These are phyloP conservation scores for Penicillium aurantiogriseum DNA, from an alignment of 2,329 filamentous ascomycete species.

Conservation along the genomic window DNA sequence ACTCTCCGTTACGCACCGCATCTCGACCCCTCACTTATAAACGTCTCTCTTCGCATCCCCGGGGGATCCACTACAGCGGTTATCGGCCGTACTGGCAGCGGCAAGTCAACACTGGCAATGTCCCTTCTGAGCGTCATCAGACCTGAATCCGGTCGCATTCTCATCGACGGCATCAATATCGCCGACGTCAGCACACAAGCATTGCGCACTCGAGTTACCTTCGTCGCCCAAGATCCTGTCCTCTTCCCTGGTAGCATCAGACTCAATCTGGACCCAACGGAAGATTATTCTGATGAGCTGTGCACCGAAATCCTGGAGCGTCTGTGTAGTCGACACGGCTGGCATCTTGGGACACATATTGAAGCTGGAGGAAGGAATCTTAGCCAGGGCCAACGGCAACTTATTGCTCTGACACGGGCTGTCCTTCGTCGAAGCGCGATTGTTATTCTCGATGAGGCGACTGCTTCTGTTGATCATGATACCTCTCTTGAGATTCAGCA, in stretches of 20 bases:
- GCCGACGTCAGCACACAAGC: slow-evolving; percentile 58
- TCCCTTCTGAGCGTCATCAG: slow-evolving; percentile 57
- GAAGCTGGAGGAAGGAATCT: slow-evolving; percentile 63
- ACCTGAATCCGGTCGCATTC: slow-evolving; percentile 56
- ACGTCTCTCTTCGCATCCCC: slow-evolving; percentile 70
- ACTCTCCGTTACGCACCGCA: slow-evolving; percentile 77
- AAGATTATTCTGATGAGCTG: slow-evolving; percentile 56
- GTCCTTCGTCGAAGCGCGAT: slow-evolving; percentile 60
- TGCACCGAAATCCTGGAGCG: slow-evolving; percentile 55
- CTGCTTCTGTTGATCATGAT: slow-evolving; percentile 63
- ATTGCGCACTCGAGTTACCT: slow-evolving; percentile 62
- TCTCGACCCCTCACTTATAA: slow-evolving; percentile 68
- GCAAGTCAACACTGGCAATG: slow-evolving; percentile 74
- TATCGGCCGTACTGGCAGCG: slow-evolving; percentile 75
- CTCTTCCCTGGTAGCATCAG: slow-evolving; percentile 63
- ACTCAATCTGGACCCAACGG: slow-evolving; percentile 62
- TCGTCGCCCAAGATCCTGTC: slow-evolving; percentile 66
- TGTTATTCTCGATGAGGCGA: slow-evolving; percentile 66
- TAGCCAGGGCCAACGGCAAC: slow-evolving; percentile 63
- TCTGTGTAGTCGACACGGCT: slow-evolving; percentile 55
- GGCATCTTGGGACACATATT: slow-evolving; percentile 56
- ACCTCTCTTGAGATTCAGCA: slow-evolving; percentile 52
- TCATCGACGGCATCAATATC: slow-evolving; percentile 62
- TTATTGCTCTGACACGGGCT: slow-evolving; percentile 63
- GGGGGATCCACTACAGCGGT: slow-evolving; percentile 76